A percentile compares a stretch with the other conserved stretches of the same genome.
Evolutionary conservation across 768 basidiomycete genomes (phyloP).

Genomic region (Mycena chlorophos): DNA sequence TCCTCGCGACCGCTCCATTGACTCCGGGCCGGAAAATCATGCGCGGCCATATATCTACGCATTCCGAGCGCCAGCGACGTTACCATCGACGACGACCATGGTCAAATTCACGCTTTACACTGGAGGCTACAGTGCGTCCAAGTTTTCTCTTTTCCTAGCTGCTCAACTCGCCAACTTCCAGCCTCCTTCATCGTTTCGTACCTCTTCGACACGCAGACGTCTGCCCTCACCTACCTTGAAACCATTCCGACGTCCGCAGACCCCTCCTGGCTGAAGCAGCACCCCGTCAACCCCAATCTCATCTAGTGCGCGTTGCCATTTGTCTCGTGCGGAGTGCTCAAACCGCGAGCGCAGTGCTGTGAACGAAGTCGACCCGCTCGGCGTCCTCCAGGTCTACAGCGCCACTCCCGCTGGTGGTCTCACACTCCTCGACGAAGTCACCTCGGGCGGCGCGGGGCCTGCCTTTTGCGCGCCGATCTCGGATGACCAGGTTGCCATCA

Average conservation of each 20-base stretch:
- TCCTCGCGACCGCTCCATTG: not conserved
- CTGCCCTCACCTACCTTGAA: slow-evolving; percentile 33
- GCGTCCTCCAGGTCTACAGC: slow-evolving; percentile 40
- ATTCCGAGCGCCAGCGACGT: not conserved
- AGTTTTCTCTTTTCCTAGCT: not conserved
- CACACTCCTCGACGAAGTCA: slow-evolving; percentile 31
- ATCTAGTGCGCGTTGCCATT: slow-evolving; percentile 28
- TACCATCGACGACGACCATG: slow-evolving; percentile 27
- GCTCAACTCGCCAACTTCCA: not conserved
- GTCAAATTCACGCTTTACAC: slow-evolving; percentile 49
- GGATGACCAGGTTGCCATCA: slow-evolving; percentile 41
- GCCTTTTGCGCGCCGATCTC: slow-evolving; percentile 36
- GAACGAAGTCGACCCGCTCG: slow-evolving; percentile 34
- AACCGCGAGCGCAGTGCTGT: slow-evolving; percentile 30
- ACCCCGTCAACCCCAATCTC: slow-evolving; percentile 39
- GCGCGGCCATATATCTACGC: not conserved
- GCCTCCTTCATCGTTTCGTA: slow-evolving; percentile 41
- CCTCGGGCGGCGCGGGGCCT: slow-evolving; percentile 38
- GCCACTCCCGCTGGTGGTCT: slow-evolving; percentile 34
- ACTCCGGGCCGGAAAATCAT: not conserved
- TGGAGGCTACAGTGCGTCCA: slow-evolving; percentile 33
- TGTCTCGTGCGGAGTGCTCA: not conserved
- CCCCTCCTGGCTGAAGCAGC: slow-evolving; percentile 42
- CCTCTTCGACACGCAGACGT: slow-evolving; percentile 38
- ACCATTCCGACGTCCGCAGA: slow-evolving; percentile 31